A percentile compares a stretch with the other conserved stretches of the same genome.
Evolutionary conservation across 495 filamentous ascomycete species (phyloP).

Genomic region (Xylaria venustula): DNA sequence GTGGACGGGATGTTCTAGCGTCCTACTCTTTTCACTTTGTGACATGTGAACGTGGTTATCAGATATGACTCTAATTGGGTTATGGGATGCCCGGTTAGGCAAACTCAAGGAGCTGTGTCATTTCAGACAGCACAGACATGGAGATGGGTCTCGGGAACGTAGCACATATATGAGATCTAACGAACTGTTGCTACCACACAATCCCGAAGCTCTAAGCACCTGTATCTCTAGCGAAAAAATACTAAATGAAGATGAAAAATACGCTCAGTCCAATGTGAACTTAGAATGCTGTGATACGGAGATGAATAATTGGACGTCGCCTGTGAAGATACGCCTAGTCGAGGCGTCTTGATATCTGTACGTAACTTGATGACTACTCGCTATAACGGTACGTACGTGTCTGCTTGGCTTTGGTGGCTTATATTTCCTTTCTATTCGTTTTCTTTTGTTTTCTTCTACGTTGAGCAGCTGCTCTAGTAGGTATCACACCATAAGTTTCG

Average conservation of each 20-base stretch:
- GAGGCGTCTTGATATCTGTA: no score
- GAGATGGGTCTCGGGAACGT: conserved; percentile 13
- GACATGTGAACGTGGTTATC: conserved; percentile 7
- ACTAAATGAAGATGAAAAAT: not conserved
- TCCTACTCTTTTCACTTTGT: conserved; percentile 10
- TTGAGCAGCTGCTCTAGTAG: no score
- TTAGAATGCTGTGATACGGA: no score
- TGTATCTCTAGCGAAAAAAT: conserved; percentile 16
- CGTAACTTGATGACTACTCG: no score
- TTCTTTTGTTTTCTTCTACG: no score
- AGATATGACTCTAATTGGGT: conserved; percentile 5
- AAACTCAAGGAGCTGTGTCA: not conserved
- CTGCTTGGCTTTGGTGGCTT: no score
- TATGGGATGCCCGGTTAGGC: not conserved
- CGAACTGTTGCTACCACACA: conserved; percentile 1
- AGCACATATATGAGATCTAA: conserved; percentile 7
- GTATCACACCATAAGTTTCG: no score
- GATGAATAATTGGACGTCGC: no score
- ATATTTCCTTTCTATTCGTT: no score
- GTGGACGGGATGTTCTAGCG: conserved; percentile 2
- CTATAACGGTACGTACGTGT: no score
- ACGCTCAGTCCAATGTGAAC: not conserved
- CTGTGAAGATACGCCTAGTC: no score
- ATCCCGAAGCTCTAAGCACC: not conserved
- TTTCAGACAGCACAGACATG: conserved; percentile 8